Percentiles rank a stretch among this genome's conserved stretches.
Evolutionary conservation across 441 rosid genomes (phyloP).

Genomic region (Francoa sonchifolia): DNA sequence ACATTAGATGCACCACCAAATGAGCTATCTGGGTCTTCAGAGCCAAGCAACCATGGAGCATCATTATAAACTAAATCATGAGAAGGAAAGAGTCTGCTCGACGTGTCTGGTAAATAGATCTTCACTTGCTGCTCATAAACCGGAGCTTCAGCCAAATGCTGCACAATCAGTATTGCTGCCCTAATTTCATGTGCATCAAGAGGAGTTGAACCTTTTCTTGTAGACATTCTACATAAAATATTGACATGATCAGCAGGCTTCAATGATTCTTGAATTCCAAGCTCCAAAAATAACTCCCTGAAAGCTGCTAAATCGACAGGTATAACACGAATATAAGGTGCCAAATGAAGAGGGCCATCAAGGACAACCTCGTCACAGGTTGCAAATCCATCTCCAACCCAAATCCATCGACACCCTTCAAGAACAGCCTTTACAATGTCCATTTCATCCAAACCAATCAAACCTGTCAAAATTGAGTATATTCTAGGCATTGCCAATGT

Average conservation of each 20-base stretch:
- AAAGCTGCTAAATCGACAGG: constrained; percentile 93
- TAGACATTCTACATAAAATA: constrained; percentile 73
- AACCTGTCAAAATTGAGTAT: constrained; percentile 61
- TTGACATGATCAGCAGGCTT: constrained; percentile 78
- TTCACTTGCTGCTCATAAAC: constrained; percentile 44
- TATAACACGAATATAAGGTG: constrained; percentile 88
- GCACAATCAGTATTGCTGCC: constrained; percentile 77
- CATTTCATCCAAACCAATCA: constrained; percentile 93
- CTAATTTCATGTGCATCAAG: constrained; percentile 74
- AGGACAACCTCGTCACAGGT: constrained; percentile 88
- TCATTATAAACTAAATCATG: constrained; percentile 83
- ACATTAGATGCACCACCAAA: constrained; percentile 44
- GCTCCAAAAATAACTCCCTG: constrained; percentile 74
- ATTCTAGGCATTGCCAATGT: constrained; percentile 88
- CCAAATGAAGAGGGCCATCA: constrained; percentile 92
- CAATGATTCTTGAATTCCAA: constrained; percentile 74
- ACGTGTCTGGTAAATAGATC: constrained; percentile 80
- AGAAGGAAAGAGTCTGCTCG: constrained; percentile 72
- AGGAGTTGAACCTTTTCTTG: constrained; percentile 56
- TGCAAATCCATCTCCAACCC: constrained; percentile 99
- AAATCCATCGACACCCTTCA: constrained; percentile 98
- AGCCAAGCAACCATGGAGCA: constrained; percentile 94
- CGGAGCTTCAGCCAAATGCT: constrained; percentile 83
- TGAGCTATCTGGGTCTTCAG: constrained; percentile 46
- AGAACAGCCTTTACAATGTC: constrained; percentile 94